Evolutionary conservation across 2,329 filamentous ascomycete genomes (phyloP), one percentile per base, ranked within the genome.

Genomic region (Aspergillus sp.): DNA sequence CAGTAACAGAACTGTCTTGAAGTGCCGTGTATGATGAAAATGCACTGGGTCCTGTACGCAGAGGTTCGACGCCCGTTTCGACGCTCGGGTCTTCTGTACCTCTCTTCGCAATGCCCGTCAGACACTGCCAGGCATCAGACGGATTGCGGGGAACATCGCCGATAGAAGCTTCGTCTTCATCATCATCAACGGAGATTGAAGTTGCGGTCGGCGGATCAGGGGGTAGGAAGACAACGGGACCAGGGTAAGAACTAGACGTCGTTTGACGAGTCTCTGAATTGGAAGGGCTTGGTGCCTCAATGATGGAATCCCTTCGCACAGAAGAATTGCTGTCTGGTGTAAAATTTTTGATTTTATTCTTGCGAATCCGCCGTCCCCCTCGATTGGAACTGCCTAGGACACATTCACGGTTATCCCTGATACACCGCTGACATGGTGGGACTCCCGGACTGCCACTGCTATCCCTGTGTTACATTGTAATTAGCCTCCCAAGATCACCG

Each of bases 311-410:
- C 47, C 71, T 72, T 25, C 64, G 69, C 5, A 68, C 60, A 3
- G 71, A 60, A 7, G 64, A 36, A 48, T 65, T 69, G 19, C 61
- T 61, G 30, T 67, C 63, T 1, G 72, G 70, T 2, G 72, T 73
- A 44, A 75, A 70, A 39, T 72, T 70, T 54, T 75, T 73, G 50
- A 75, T 73, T 63, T 75, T 79, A 68, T 83, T 84, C 68, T 84
- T 85, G 56, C 84, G 81, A 59, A 86, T 80, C 50, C 85, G 80
- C 58, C 84, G 79, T 13, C 85, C 85, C 49, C 85, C 85, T 57
- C 84, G 81, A 68, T 86, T 86, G 51, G 83, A 85, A 48, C 82
- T 82, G 7, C 84, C 84, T 19, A 87, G 78, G 10, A 87, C 79
- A 69, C 85, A 87, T 62, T 86, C 83, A 55, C 83, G 82, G 59